Evolutionary conservation across 306 rosid genomes (phyloP), one percentile per base, ranked within the genome.

Genomic region (Amphicarpaea edgeworthii): DNA sequence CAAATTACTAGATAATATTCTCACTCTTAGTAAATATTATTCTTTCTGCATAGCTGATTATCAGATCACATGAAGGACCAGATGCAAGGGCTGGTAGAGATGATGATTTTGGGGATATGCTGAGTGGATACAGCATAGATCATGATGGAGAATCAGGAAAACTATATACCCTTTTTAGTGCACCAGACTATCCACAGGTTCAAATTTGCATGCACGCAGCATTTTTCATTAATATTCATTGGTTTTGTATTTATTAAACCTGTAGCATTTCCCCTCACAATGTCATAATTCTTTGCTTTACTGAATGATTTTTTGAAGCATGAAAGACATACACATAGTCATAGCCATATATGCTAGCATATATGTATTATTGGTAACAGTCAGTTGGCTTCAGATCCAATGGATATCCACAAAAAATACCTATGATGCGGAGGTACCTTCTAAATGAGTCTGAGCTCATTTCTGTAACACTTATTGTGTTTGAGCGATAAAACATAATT

Each of bases 51-150:
- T 77, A 94, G 98, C 85, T 90, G 89, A 91, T 94, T 81, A 90
- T 94, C 85, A 88, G 96, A 85, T 91, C 97, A 47, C 98, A 94
- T 83, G 94, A 91, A 86, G 97, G 96, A 49, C 98, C 98, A 14
- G 92, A 90, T 79, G 88, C 85, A 81, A 90, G 97, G 89, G 91
- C 79, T 42, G 86, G 90, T 41, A 81, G 83, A 46, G 79, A 85
- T 61, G 91, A 86, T 79, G 94, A 86, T 81, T 88, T 90, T 80
- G 94, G 92, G 77, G 88, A 94, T 66, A 87, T 94, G 91, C 74
- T 87, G 58, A 80, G 75, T 69, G 98, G 97, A 40, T 94, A 88
- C 84, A 90, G 91, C 83, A 5, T 87, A 79, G 98, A 94, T 81
- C 98, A 94, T 70, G 88, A 81, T 72, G 93, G 86, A 76, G 88